These are phyloP conservation scores for Waltergamsia citrina DNA, from an alignment of 2,329 filamentous ascomycete species.

Conservation along the genomic window DNA sequence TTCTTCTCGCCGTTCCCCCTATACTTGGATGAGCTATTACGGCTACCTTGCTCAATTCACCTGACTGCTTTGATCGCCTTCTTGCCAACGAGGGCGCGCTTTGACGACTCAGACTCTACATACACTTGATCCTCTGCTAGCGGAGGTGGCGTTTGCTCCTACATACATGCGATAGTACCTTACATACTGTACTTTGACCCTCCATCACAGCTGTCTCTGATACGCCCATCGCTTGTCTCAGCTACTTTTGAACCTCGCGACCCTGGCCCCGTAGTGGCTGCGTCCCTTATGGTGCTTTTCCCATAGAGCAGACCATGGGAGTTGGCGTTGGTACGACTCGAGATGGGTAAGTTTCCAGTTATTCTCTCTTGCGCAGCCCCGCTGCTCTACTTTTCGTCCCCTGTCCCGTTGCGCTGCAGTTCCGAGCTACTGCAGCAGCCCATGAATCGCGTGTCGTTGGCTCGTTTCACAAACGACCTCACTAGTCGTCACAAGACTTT, in stretches of 20 bases:
- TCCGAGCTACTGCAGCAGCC: background rate
- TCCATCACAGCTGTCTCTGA: background rate
- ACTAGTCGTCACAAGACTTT: too few species aligned
- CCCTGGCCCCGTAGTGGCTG: too few species aligned
- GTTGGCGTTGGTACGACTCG: slow-evolving; percentile 12
- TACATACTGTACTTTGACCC: background rate
- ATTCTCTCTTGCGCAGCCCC: background rate
- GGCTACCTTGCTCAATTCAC: too few species aligned
- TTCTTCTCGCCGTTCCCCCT: too few species aligned
- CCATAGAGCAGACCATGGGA: slow-evolving; percentile 8
- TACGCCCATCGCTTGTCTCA: too few species aligned
- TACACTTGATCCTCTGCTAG: too few species aligned
- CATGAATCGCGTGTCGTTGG: background rate
- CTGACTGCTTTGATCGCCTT: too few species aligned
- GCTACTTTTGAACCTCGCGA: too few species aligned
- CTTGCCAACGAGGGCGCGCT: too few species aligned
- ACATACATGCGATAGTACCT: background rate
- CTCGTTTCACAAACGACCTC: slow-evolving; percentile 1
- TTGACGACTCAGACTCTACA: too few species aligned
- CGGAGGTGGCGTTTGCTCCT: too few species aligned
- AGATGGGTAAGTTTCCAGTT: slow-evolving; percentile 13
- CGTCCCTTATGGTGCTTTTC: background rate
- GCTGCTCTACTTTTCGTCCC: background rate
- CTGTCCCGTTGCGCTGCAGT: slow-evolving; percentile 1
- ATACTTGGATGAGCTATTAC: too few species aligned